Percentiles rank a stretch among this genome's conserved stretches.
phyloP scores from a whole-genome alignment of 2,329 filamentous ascomycete genomes.

The Pyrenophora seminiperda region DNA sequence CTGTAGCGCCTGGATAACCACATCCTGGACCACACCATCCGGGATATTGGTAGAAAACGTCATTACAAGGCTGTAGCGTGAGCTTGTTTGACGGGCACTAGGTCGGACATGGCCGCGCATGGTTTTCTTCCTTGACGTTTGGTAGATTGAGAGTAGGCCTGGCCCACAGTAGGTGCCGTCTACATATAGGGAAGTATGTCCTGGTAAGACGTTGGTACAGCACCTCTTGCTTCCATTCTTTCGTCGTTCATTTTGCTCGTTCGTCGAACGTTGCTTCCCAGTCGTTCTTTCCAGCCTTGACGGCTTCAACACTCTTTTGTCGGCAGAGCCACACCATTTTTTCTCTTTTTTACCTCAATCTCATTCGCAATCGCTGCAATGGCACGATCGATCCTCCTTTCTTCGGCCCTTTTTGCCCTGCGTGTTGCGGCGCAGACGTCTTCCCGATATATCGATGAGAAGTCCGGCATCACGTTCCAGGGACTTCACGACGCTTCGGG shows the following conservation, averaged over 20 bases:
- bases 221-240: conserved; percentile 19
- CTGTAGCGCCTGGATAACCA: conserved; percentile 19
- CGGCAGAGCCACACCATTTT: conserved; percentile 33
- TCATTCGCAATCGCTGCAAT: conserved; percentile 23
- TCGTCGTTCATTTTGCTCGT: conserved; percentile 19
- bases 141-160: conserved; percentile 27
- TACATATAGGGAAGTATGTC: conserved; percentile 21
- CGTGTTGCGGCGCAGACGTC: conserved; percentile 35
- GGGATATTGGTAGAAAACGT: conserved; percentile 12
- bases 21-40: conserved; percentile 15
- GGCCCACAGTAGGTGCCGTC: conserved; percentile 18
- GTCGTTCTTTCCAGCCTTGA: conserved; percentile 40
- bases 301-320: conserved; percentile 36
- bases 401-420: conserved; percentile 33
- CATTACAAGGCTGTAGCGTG: conserved; percentile 15
- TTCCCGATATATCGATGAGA: conserved; percentile 36
- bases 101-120: conserved; percentile 5
- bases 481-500: conserved; percentile 44
- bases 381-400: conserved; percentile 37
- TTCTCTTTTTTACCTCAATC: conserved; percentile 13
- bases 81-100: conserved; percentile 14
- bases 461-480: conserved; percentile 44
- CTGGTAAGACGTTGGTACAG: conserved; percentile 4
- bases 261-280: conserved; percentile 21
- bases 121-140: conserved; percentile 14